Evolutionary conservation across 345 rosid genomes (phyloP).

Genomic region (Camelina hispida): DNA sequence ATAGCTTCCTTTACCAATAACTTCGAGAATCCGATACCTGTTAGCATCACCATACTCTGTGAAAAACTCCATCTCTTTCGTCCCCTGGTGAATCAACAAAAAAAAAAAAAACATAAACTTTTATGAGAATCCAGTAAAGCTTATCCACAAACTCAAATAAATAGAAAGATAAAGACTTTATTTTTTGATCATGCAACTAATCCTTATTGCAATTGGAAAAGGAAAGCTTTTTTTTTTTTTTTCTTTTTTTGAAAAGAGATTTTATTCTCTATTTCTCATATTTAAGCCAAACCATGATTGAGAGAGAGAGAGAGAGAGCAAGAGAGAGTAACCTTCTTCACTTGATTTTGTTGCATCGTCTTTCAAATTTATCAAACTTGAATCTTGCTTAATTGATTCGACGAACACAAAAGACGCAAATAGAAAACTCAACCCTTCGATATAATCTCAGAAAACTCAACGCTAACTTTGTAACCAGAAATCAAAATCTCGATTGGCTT

Average conservation of each 20-base stretch:
- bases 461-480: no score
- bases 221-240: constrained; percentile 5
- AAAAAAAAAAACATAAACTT: not conserved
- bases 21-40: constrained; percentile 79
- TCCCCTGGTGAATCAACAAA: constrained; percentile 47
- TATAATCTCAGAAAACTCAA: constrained; percentile 11
- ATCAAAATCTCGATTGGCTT: constrained; percentile 10
- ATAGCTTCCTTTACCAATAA: constrained; percentile 95
- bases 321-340: constrained; percentile 35
- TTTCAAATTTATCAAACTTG: constrained; percentile 17
- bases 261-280: not conserved
- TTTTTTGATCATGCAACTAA: constrained; percentile 3
- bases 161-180: not conserved
- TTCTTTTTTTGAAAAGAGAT: no score
- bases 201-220: constrained; percentile 7
- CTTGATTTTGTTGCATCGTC: constrained; percentile 44
- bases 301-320: not conserved
- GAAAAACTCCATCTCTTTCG: constrained; percentile 86
- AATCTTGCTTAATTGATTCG: not conserved
- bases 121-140: not conserved
- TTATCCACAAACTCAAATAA: not conserved
- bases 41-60: constrained; percentile 97
- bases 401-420: not conserved
- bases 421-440: not conserved
- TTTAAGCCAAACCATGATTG: not conserved